Evolutionary conservation across 768 basidiomycete species (phyloP), one percentile per base, ranked within the genome.

Genomic region (Rhodosporidiobolus sp.): DNA sequence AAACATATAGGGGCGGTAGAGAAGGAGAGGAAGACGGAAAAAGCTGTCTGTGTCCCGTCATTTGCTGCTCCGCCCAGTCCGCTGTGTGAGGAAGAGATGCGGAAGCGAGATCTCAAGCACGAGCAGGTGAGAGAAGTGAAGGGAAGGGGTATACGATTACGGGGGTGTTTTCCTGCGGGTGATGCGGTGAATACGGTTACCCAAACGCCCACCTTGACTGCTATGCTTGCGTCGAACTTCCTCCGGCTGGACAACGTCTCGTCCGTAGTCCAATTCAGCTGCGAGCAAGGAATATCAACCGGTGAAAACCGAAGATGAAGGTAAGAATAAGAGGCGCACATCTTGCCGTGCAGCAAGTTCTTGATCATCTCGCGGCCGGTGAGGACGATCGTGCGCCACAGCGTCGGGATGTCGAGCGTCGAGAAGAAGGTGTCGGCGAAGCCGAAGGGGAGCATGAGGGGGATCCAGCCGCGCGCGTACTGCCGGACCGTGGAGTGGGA

Each of bases 371-470:
- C 93, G 71, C 92, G 84, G 4, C 57, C 94, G 0, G 92, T 91
- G 72, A 95, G 85, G 43, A 87, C 83, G 14, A 85, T 82, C 0
- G 94, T 97, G 76, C 88, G 84, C 80, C 88, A 93, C 63, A 96
- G 82, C 1, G 94, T 91, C 24, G 86, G 86, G 68, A 92, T 75
- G 82, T 99, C 95, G 28, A 97, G 86, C 4, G 95, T 97, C 24
- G 95, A 97, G 22, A 88, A 86, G 61, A 98, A 77, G 8, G 84
- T 84, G 81, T 99, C 96, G 38, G 89, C 88, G 67, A 93, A 85
- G 0, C 96, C 96, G 77, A 99, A 97, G 0, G 94, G 94, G 72
- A 97, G 80, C 95, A 97, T 97, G 56, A 89, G 83, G 0, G 96
- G 95, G 77, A 99, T 97, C 94, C 95, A 98, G 32, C 95, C 94